A percentile compares a stretch with the other conserved stretches of the same genome.
These are phyloP conservation scores for Cercospora sp. DNA, from an alignment of 2,329 filamentous ascomycete species.

Conservation along the genomic window DNA sequence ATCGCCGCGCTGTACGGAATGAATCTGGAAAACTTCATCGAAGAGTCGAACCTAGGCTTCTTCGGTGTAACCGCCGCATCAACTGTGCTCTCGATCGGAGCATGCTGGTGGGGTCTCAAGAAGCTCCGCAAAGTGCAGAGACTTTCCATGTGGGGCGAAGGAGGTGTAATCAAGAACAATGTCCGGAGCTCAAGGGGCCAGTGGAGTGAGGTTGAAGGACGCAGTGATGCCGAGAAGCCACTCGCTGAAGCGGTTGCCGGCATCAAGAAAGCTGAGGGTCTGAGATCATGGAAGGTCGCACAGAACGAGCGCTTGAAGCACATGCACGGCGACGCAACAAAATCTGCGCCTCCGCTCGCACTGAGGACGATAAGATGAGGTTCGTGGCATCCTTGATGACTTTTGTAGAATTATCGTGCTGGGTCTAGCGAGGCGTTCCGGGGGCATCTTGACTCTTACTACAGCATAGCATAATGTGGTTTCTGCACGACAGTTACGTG, in stretches of 20 bases:
- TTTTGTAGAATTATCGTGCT: slow-evolving; percentile 9
- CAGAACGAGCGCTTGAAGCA: slow-evolving; percentile 27
- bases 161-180: slow-evolving; percentile 37
- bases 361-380: slow-evolving; percentile 6
- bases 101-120: slow-evolving; percentile 79
- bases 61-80: slow-evolving; percentile 70
- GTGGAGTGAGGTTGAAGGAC: slow-evolving; percentile 33
- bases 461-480: background rate
- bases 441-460: slow-evolving; percentile 5
- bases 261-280: slow-evolving; percentile 32
- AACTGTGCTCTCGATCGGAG: slow-evolving; percentile 69
- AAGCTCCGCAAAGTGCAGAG: slow-evolving; percentile 85
- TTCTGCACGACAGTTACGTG: background rate
- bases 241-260: slow-evolving; percentile 33
- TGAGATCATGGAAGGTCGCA: slow-evolving; percentile 31
- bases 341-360: background rate
- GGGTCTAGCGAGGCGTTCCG: slow-evolving; percentile 16
- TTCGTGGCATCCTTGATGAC: background rate
- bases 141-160: slow-evolving; percentile 78
- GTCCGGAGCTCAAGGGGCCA: slow-evolving; percentile 32
- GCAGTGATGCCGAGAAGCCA: slow-evolving; percentile 19
- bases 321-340: slow-evolving; percentile 4
- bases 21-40: slow-evolving; percentile 98
- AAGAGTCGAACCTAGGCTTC: slow-evolving; percentile 89
- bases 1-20: slow-evolving; percentile 99